Percentiles rank a stretch among this genome's conserved stretches.
Evolutionary conservation across 2,329 filamentous ascomycete genomes (phyloP).

Genomic region (Cordyceps cicadae): DNA sequence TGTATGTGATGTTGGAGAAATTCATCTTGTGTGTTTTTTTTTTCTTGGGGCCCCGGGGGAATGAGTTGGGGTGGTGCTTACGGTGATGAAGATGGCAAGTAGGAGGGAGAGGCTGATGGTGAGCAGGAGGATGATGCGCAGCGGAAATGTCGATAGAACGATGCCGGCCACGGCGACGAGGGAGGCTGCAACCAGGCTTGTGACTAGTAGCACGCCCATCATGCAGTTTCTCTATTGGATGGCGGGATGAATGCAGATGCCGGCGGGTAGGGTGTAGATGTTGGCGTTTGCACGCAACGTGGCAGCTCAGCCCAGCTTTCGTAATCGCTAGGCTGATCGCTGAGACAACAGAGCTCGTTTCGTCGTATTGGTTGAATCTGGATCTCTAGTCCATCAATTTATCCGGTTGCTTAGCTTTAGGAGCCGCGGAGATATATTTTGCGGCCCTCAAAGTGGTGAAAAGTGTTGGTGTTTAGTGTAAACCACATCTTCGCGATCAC

Average conservation of each 20-base stretch:
- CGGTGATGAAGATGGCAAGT: constrained; percentile 22
- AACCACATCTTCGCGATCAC: background rate
- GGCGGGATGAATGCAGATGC: too few species aligned
- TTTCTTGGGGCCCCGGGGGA: constrained; percentile 7
- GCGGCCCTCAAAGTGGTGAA: background rate
- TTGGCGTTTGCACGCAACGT: constrained; percentile 1
- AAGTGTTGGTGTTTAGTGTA: background rate
- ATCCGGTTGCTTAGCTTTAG: background rate
- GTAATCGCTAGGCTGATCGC: background rate
- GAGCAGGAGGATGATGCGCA: constrained; percentile 12
- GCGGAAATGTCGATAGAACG: constrained; percentile 6
- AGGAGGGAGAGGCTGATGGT: constrained; percentile 17
- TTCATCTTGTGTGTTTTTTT: background rate
- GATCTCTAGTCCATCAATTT: background rate
- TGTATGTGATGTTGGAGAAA: background rate
- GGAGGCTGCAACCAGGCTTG: background rate
- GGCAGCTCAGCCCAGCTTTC: background rate
- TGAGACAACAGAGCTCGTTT: background rate
- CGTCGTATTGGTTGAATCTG: background rate
- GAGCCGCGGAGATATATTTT: background rate
- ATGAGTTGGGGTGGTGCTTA: constrained; percentile 15
- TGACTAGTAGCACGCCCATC: background rate
- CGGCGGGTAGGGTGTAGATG: background rate
- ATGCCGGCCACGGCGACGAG: background rate
- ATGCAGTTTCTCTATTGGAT: background rate